A percentile compares a stretch with the other conserved stretches of the same genome.
These are phyloP conservation scores for Agaricus blazei DNA, from an alignment of 768 basidiomycete species.

Conservation along the genomic window DNA sequence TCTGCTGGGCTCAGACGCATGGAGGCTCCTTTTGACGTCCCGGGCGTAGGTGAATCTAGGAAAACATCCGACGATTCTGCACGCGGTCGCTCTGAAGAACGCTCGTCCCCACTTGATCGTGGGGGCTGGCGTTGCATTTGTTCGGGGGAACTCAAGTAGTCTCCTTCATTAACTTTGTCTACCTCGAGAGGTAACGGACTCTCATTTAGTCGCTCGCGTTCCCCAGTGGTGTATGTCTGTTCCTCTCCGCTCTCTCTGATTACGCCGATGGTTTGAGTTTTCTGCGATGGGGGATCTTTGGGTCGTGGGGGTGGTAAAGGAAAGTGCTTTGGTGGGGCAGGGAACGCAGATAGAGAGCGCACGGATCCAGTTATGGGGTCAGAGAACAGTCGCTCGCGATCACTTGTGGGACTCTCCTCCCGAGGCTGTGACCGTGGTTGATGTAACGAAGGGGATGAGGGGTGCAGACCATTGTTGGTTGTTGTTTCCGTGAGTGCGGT, in stretches of 20 bases:
- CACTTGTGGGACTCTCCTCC: conserved; percentile 3
- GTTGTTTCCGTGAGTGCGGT: not conserved
- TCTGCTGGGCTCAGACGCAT: not conserved
- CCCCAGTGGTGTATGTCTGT: conserved; percentile 14
- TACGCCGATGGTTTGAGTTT: not conserved
- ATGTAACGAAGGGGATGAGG: not conserved
- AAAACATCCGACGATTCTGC: not conserved
- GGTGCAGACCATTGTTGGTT: not conserved
- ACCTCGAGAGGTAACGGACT: conserved; percentile 1
- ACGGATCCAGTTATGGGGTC: conserved; percentile 48
- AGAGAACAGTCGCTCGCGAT: conserved; percentile 25
- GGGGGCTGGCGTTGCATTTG: not conserved
- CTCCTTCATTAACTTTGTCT: not conserved
- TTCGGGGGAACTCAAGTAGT: not conserved
- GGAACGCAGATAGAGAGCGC: conserved; percentile 71
- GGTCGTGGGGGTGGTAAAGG: conserved; percentile 48
- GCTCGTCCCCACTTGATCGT: not conserved
- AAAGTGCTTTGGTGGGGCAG: conserved; percentile 66
- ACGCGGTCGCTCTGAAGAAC: not conserved
- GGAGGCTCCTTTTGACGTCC: not conserved
- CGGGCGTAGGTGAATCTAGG: not conserved
- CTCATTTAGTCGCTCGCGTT: conserved; percentile 17
- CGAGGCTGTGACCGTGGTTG: not conserved
- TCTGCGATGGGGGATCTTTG: conserved; percentile 1
- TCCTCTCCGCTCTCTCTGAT: conserved; percentile 3